These are phyloP conservation scores for Mycosarcoma mackinlayi DNA, from an alignment of 1,284 basidiomycete species.

Conservation along the genomic window DNA sequence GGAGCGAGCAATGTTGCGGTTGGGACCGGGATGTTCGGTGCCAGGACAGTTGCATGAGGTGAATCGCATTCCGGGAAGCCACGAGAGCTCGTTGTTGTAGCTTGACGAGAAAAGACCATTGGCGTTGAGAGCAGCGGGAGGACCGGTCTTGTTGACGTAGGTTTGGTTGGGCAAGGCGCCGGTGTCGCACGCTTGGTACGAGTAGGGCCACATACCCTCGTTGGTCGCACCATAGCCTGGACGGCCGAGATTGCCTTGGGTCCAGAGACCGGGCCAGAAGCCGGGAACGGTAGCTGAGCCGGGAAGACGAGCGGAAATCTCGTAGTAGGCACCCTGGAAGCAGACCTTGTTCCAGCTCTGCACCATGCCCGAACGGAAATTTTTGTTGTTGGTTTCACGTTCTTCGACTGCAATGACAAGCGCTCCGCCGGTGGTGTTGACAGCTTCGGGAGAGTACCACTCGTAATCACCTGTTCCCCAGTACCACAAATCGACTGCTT, in stretches of 20 bases:
- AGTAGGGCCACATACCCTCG: slow-evolving; percentile 69
- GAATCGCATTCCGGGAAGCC: slow-evolving; percentile 63
- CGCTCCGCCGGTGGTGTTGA: slow-evolving; percentile 57
- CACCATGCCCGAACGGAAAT: slow-evolving; percentile 66
- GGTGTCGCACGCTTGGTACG: slow-evolving; percentile 67
- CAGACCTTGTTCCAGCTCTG: slow-evolving; percentile 68
- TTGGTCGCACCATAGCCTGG: slow-evolving; percentile 67
- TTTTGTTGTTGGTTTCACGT: slow-evolving; percentile 57
- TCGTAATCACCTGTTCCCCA: slow-evolving; percentile 65
- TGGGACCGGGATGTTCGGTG: slow-evolving; percentile 63
- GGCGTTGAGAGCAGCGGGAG: slow-evolving; percentile 42
- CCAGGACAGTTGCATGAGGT: slow-evolving; percentile 62
- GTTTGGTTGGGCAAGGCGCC: slow-evolving; percentile 65
- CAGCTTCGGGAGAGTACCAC: slow-evolving; percentile 68
- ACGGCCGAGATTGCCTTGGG: slow-evolving; percentile 64
- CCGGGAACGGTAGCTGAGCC: slow-evolving; percentile 30
- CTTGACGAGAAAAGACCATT: slow-evolving; percentile 34
- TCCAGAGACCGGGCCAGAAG: slow-evolving; percentile 70
- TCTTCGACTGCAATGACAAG: slow-evolving; percentile 60
- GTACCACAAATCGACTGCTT: slow-evolving; percentile 73
- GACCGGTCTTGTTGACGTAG: slow-evolving; percentile 52
- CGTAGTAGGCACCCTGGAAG: slow-evolving; percentile 67
- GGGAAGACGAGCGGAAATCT: slow-evolving; percentile 49
- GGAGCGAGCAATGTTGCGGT: slow-evolving; percentile 57
- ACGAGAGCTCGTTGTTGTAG: slow-evolving; percentile 52